phyloP scores from a whole-genome alignment of 2,329 filamentous ascomycete species.

The Fusarium sp. region DNA sequence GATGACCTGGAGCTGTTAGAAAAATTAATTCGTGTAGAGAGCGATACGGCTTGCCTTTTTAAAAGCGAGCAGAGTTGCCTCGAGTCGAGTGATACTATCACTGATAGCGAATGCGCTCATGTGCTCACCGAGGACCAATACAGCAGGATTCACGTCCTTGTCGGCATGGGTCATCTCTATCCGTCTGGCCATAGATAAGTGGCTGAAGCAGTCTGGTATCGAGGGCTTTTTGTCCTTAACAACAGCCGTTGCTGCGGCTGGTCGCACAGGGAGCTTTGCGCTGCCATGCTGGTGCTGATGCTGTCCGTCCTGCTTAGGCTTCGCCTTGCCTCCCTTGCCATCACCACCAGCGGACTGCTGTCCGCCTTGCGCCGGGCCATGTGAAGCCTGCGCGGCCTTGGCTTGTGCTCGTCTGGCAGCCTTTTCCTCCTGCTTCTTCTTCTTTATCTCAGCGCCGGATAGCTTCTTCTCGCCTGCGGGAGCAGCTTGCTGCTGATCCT shows the following conservation, averaged over 20 bases:
- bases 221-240: slow-evolving; percentile 71
- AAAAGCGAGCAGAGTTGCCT: slow-evolving; percentile 90
- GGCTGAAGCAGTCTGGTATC: slow-evolving; percentile 82
- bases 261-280: slow-evolving; percentile 55
- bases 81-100: slow-evolving; percentile 89
- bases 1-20: slow-evolving; percentile 75
- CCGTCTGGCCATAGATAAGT: slow-evolving; percentile 78
- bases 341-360: slow-evolving; percentile 56
- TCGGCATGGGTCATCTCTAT: slow-evolving; percentile 71
- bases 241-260: slow-evolving; percentile 54
- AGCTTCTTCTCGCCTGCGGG: slow-evolving; percentile 68
- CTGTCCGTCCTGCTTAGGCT: slow-evolving; percentile 63
- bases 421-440: slow-evolving; percentile 91
- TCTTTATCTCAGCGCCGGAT: slow-evolving; percentile 86
- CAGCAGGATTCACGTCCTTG: slow-evolving; percentile 87
- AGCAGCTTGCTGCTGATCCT: slow-evolving; percentile 47
- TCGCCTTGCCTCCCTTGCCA: slow-evolving; percentile 63
- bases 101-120: slow-evolving; percentile 91
- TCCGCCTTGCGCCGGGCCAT: slow-evolving; percentile 55
- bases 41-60: slow-evolving; percentile 73
- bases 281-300: slow-evolving; percentile 49
- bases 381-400: slow-evolving; percentile 68
- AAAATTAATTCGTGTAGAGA: slow-evolving; percentile 19
- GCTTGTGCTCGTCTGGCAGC: slow-evolving; percentile 83
- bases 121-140: slow-evolving; percentile 89